Evolutionary conservation across 192 early-diverging fungal species (phyloP).

Genomic region (Linnemannia schmuckeri): DNA sequence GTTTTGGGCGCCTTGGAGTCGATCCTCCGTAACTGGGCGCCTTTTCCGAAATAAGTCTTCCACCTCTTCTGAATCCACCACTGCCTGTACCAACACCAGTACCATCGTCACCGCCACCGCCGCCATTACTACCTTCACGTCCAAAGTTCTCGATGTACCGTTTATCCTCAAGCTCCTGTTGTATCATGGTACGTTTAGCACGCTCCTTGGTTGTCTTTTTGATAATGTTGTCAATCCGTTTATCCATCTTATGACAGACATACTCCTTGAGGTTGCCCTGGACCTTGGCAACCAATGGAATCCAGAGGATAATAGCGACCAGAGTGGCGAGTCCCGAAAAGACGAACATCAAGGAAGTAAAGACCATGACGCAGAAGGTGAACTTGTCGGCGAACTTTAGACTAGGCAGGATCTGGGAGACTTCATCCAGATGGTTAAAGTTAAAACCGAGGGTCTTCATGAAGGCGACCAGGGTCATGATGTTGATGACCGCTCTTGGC

Average conservation of each 20-base stretch:
- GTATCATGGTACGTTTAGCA: not conserved
- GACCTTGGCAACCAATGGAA: slow-evolving; percentile 79
- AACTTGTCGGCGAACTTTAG: slow-evolving; percentile 17
- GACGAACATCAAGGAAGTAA: slow-evolving; percentile 75
- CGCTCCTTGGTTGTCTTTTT: slow-evolving; percentile 18
- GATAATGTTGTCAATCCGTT: slow-evolving; percentile 62
- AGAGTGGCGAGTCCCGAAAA: slow-evolving; percentile 65
- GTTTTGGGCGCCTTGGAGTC: slow-evolving; percentile 10
- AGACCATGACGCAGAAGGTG: slow-evolving; percentile 57
- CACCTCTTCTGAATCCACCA: not conserved
- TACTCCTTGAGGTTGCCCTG: slow-evolving; percentile 89
- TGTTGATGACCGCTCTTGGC: slow-evolving; percentile 79
- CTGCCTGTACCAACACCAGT: not conserved
- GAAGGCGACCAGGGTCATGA: slow-evolving; percentile 61
- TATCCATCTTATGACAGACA: slow-evolving; percentile 88
- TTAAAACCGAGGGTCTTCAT: slow-evolving; percentile 24
- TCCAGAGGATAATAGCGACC: slow-evolving; percentile 74
- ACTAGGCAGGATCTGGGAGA: slow-evolving; percentile 15
- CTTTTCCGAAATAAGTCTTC: not conserved
- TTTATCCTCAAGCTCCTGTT: slow-evolving; percentile 3
- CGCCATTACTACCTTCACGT: not conserved
- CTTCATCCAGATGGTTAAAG: slow-evolving; percentile 4
- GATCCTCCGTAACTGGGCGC: not conserved
- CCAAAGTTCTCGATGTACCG: not conserved
- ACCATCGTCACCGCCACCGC: not conserved